These are phyloP conservation scores for Syzygium malaccense DNA, from an alignment of 441 rosid genomes.

Conservation along the genomic window DNA sequence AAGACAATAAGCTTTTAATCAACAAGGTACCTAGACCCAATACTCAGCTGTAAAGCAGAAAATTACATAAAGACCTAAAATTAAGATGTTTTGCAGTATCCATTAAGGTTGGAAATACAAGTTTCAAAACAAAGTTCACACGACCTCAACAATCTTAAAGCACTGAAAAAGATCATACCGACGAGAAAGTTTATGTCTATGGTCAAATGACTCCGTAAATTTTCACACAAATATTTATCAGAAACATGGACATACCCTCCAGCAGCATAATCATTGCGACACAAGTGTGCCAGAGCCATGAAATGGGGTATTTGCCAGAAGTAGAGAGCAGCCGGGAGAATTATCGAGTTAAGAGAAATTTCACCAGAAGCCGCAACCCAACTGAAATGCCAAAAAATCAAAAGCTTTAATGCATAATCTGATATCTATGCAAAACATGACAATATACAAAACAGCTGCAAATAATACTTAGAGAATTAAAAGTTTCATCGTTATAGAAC, in stretches of 20 bases:
- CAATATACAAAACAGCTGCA: background rate
- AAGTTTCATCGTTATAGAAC: background rate
- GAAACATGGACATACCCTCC: slow-evolving; percentile 64
- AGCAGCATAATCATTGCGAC: slow-evolving; percentile 85
- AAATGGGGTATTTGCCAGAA: slow-evolving; percentile 99
- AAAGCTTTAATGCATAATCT: background rate
- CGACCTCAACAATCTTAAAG: background rate
- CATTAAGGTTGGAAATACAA: background rate
- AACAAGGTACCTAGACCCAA: background rate
- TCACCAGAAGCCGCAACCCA: slow-evolving; percentile 92
- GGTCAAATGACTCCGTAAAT: background rate
- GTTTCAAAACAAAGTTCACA: background rate
- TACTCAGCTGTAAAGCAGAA: background rate
- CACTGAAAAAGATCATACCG: background rate
- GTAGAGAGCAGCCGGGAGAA: slow-evolving; percentile 93
- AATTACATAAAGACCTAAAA: background rate
- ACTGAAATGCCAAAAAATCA: slow-evolving; percentile 34
- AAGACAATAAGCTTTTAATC: background rate
- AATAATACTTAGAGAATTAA: background rate
- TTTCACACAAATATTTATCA: background rate
- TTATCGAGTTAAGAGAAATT: slow-evolving; percentile 55
- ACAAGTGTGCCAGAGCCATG: slow-evolving; percentile 92
- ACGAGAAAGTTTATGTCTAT: background rate
- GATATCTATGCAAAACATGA: background rate
- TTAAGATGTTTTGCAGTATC: background rate